Evolutionary conservation across 495 filamentous ascomycete species (phyloP), one percentile per base, ranked within the genome.

Genomic region (Tuber melanosporum): DNA sequence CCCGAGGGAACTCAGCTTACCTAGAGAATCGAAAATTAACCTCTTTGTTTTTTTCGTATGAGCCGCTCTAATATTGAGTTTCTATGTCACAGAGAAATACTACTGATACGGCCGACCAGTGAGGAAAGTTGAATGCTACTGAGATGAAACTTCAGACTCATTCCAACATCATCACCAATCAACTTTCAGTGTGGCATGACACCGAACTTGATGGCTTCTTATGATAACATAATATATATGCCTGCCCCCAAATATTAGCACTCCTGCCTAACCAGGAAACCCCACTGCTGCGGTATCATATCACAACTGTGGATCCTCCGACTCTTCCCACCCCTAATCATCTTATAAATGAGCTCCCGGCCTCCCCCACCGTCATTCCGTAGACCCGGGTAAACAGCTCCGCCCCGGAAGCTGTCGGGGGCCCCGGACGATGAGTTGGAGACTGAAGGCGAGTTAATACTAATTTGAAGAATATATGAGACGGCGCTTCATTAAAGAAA

Each of bases 321-420:
- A 26, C 72, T 52, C 71, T 69, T 76, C 9, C 72, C 32, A 41
- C 3, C 39, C 39, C 39, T 41, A 41, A 41, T 41, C 39, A 5
- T 26, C 1, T 42, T 41, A 4, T 43, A 72, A 7, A 78, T 20
- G 22, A 82, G 71, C 9, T 36, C 66, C 5, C 47, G 32, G 84
- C 83, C 45, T 87, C 87, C 36, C 86, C 2, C 39, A 41, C 32
- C 32, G 0, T 32, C 32, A 32, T 32, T 32, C 32, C 32, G 32
- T 32, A 32, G 32, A 32, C 32, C 32, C 0, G 32, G 32, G 32
- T 32, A 32, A 32, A 32, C 32, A 32, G 1, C 32, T 32, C 32
- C 32, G 32, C 32, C 32, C 32, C 32, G 32, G 1, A 32, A 32
- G 32, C 32, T 32, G 32, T 32, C 32, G 1, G 32, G 1, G 32